Evolutionary conservation across 164 flowering plant species (phyloP), one percentile per base, ranked within the genome.

Genomic region (Tetracentron sinense): DNA sequence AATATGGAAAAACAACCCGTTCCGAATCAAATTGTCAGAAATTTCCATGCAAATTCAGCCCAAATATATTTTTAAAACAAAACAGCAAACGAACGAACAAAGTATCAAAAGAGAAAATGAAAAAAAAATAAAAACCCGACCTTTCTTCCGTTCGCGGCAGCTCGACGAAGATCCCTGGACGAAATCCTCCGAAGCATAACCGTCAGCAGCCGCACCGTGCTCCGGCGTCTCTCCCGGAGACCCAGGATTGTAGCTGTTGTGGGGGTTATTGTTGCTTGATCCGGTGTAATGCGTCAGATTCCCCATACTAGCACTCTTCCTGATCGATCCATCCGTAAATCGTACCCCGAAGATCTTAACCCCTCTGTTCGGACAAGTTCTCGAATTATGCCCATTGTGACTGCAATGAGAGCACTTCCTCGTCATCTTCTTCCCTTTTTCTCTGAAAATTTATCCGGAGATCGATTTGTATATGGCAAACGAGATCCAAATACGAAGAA

Each of bases 261-360:
- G 26, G 19, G 25, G 56, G 25, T 57, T 74, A 6, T 68, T 62
- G 47, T 28, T 57, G 14, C 44, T 3, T 15, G 83, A 76, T 28
- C 78, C 85, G 28, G 78, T 44, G 52, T 81, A 87, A 69, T 87
- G 93, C 72, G 75, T 60, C 61, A 90, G 73, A 54, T 90, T 90
- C 3, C 97, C 92, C 95, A 90, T 90, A 69, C 97, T 90, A 11
- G 91, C 97, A 62, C 97, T 90, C 78, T 90, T 90, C 63, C 93
- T 83, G 72, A 90, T 88, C 66, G 80, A 85, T 42, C 95, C 95
- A 57, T 87, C 97, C 21, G 89, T 88, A 60, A 90, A 74, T 35
- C 91, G 80, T 38, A 91, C 97, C 10, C 97, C 97, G 54, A 91
- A 91, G 14, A 91, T 54, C 87, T 85, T 91, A 22, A 91, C 91